A percentile compares a stretch with the other conserved stretches of the same genome.
Conservation (phyloP, 2,329 filamentous ascomycete genomes). For the Alternaria alternata region DNA sequence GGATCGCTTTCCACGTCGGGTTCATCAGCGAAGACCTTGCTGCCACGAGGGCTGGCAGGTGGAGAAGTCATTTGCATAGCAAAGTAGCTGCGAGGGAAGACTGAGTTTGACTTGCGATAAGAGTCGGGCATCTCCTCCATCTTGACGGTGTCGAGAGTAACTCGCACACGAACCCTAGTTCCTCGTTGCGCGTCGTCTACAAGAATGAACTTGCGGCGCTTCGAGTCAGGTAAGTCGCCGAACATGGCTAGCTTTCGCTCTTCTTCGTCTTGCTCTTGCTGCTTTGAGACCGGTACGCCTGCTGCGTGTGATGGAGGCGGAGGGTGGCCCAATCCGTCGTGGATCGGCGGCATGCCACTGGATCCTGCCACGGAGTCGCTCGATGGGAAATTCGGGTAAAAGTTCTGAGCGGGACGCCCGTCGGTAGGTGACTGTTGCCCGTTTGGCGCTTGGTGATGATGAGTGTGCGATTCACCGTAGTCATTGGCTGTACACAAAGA, state of each 20-base stretch:
- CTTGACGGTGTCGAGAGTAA: slow-evolving; percentile 91
- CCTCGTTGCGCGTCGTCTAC: slow-evolving; percentile 84
- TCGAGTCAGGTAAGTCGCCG: slow-evolving; percentile 85
- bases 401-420: slow-evolving; percentile 77
- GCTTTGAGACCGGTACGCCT: slow-evolving; percentile 54
- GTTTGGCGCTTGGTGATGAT: slow-evolving; percentile 71
- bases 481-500: slow-evolving; percentile 63
- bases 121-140: slow-evolving; percentile 96
- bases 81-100: slow-evolving; percentile 91
- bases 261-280: slow-evolving; percentile 63
- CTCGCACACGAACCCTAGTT: slow-evolving; percentile 83
- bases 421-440: slow-evolving; percentile 67
- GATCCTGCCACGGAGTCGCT: slow-evolving; percentile 60
- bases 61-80: slow-evolving; percentile 91
- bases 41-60: slow-evolving; percentile 76
- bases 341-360: slow-evolving; percentile 71
- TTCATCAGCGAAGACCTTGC: slow-evolving; percentile 75
- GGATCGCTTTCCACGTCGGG: slow-evolving; percentile 56
- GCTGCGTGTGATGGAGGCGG: slow-evolving; percentile 53
- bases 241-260: slow-evolving; percentile 76
- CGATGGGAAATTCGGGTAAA: slow-evolving; percentile 74
- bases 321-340: slow-evolving; percentile 63
- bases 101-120: slow-evolving; percentile 87
- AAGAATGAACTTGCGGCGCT: slow-evolving; percentile 95
- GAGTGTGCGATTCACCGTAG: slow-evolving; percentile 67